Evolutionary conservation across 2,329 filamentous ascomycete genomes (phyloP), one percentile per base, ranked within the genome.

Genomic region (Fusarium sp.): DNA sequence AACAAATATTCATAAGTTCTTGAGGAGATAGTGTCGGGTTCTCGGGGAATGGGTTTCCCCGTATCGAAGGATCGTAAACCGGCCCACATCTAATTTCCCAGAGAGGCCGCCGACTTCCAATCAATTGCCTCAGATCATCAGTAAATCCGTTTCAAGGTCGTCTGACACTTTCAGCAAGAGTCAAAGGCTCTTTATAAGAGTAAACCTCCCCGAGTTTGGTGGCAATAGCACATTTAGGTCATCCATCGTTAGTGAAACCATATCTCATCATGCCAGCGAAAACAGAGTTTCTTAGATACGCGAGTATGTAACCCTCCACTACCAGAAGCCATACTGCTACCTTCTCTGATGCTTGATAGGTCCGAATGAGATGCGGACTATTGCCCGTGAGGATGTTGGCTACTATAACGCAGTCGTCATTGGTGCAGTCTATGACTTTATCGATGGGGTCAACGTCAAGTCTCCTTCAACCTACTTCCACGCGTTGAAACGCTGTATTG

Each of bases 341-440:
- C 5, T 42, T 20, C 22, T 32, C 48, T 62, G 34, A 55, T 60
- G 26, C 10, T 36, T 11, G 15, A 20, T 10, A 78, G 76, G 74
- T 15, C 76, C 76, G 1, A 77, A 74, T 65, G 76, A 78, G 30
- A 73, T 70, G 70, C 70, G 76, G 8, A 71, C 72, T 13, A 66
- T 78, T 44, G 67, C 60, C 26, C 76, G 76, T 15, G 76, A 78
- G 30, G 68, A 77, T 55, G 38, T 62, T 6, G 76, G 76, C 11
- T 71, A 74, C 28, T 78, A 78, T 28, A 51, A 78, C 12, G 76
- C 76, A 34, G 72, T 78, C 6, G 56, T 76, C 3, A 72, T 78
- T 22, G 76, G 76, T 20, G 74, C 66, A 12, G 63, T 75, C 18
- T 78, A 78, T 38, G 65, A 70, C 22, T 71, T 77, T 12, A 13